Evolutionary conservation across 768 basidiomycete genomes (phyloP), one percentile per base, ranked within the genome.

Genomic region (Macrolepiota albuminosa): DNA sequence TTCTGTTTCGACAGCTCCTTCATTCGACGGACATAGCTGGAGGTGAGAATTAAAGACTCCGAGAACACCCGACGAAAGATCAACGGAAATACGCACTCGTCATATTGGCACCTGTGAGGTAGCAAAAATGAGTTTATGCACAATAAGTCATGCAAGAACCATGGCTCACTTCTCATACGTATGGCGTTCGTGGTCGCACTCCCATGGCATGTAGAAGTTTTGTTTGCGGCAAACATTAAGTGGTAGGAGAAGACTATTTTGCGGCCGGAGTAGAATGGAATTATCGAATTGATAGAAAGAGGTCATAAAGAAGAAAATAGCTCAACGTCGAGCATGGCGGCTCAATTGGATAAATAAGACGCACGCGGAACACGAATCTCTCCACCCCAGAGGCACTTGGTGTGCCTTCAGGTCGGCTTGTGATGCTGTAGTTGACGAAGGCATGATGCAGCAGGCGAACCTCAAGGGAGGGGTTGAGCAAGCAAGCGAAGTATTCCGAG

Each of bases 341-440:
- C 24, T 14, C 24, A 56, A 49, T 6, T 10, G 24, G 11, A 34
- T 47, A 47, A 29, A 66, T 29, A 31, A 66, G 29, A 83, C 94
- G 68, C 71, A 95, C 93, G 92, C 85, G 62, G 94, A 97, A 71
- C 94, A 95, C 63, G 86, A 83, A 74, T 97, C 94, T 71, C 94
- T 82, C 89, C 91, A 95, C 8, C 80, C 87, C 14, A 95, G 62
- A 16, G 94, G 94, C 31, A 95, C 84, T 61, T 75, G 78, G 63
- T 88, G 77, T 6, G 80, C 79, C 75, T 92, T 91, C 72, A 94
- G 82, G 70, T 94, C 89, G 61, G 80, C 76, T 70, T 93, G 91
- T 29, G 93, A 93, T 55, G 94, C 93, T 40, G 87, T 88, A 46
- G 85, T 86, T 61, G 87, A 78, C 51, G 88, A 84, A 60, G 88